A percentile compares a stretch with the other conserved stretches of the same genome.
These are phyloP conservation scores for Nicotiana obtusifolia DNA, from an alignment of 257 asterid species.

Conservation along the genomic window DNA sequence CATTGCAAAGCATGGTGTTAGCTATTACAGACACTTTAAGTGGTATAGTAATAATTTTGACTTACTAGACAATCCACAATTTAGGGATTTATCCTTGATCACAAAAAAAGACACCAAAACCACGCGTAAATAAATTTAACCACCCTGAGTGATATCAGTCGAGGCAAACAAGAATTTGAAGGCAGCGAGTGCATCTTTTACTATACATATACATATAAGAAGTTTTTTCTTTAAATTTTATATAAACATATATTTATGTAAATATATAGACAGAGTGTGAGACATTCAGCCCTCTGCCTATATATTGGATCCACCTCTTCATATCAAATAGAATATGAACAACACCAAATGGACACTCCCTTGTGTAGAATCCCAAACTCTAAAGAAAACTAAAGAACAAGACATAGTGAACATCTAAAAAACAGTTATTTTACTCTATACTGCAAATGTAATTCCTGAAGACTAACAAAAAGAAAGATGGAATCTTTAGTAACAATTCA, in stretches of 20 bases:
- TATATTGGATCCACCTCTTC: not conserved
- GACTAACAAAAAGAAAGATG: not conserved
- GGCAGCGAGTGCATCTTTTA: not conserved
- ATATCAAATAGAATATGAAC: not conserved
- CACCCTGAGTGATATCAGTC: not conserved
- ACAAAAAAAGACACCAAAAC: not conserved
- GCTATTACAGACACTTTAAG: not conserved
- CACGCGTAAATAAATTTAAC: not conserved
- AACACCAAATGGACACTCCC: not conserved
- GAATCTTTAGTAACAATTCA: not conserved
- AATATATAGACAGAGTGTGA: not conserved
- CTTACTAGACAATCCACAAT: not conserved
- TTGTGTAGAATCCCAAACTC: not conserved
- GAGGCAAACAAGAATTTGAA: not conserved
- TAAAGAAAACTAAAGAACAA: not conserved
- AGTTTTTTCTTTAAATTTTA: not conserved
- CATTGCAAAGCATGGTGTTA: slow-evolving; percentile 4
- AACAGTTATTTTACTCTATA: not conserved
- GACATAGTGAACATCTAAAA: not conserved
- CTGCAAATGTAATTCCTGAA: not conserved
- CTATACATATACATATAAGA: not conserved
- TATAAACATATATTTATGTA: not conserved
- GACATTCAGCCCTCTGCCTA: not conserved
- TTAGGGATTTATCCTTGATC: not conserved
- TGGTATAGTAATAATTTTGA: not conserved